Evolutionary conservation across 1,284 basidiomycete species (phyloP), one percentile per base, ranked within the genome.

Genomic region (Apiotrichum siamense): DNA sequence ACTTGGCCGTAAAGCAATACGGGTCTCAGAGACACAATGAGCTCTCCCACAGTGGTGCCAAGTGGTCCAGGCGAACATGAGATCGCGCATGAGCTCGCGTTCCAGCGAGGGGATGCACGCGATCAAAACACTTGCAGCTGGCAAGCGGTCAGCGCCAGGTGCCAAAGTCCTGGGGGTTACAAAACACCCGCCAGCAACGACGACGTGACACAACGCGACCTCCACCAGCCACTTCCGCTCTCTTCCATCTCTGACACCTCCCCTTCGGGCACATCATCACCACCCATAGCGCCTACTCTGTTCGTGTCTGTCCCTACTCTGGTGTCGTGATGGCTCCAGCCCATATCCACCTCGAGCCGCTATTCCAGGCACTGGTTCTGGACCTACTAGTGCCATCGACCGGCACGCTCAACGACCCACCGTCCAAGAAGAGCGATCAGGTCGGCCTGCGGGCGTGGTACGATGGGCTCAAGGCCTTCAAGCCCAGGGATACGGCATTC

Each of bases 321-420:
- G n/a, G n/a, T n/a, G n/a, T n/a, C n/a, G n/a, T n/a, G n/a, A n/a
- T n/a, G n/a, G n/a, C n/a, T n/a, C n/a, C n/a, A n/a, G n/a, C 33
- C 18, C 18, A 12, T 39, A 12, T n/a, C 25, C 18, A 6, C 27
- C 74, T 84, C 47, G 86, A 88, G 65, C 75, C 83, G 26, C 67
- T 87, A 1, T 87, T 89, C 61, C 80, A 79, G 43, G 75, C 80
- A 0, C 78, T 81, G 36, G 72, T 78, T 0, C 78, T 88, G 47
- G 79, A 83, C 54, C 77, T 88, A 26, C 66, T 82, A 37, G 79
- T 86, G 0, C 86, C 87, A 5, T 79, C 83, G 54, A 47, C 49
- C 9, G 80, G 81, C 9, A 78, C 80, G 6, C 67, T 86, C 15
- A 25, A 37, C 3, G 17, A 38, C 0, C 40, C 50, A 15, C 45